These are phyloP conservation scores for Epichloe hybrida DNA, from an alignment of 2,329 filamentous ascomycete species.

Conservation along the genomic window DNA sequence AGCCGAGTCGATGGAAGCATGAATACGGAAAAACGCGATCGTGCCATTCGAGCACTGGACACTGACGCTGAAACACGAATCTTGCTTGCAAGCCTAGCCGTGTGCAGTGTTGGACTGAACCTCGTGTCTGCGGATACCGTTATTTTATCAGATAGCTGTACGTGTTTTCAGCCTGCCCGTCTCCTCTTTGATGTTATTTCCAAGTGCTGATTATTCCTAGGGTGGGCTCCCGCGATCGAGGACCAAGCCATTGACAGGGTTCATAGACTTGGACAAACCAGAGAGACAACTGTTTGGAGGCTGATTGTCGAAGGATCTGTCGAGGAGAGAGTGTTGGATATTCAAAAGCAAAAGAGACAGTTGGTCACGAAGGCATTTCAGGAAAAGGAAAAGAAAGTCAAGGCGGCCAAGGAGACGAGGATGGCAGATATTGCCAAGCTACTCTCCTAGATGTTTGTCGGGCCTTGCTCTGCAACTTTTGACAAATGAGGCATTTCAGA, in stretches of 20 bases:
- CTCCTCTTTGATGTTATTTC: not conserved
- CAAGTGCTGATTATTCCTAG: slow-evolving; percentile 13
- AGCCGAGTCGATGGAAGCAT: slow-evolving; percentile 73
- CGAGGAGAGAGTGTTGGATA: slow-evolving; percentile 66
- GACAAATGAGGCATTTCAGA: no score
- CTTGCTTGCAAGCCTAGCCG: slow-evolving; percentile 68
- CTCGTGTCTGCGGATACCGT: slow-evolving; percentile 78
- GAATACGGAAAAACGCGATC: slow-evolving; percentile 56
- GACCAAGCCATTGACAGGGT: slow-evolving; percentile 85
- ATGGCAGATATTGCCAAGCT: slow-evolving; percentile 42
- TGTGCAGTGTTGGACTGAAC: slow-evolving; percentile 77
- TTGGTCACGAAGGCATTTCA: slow-evolving; percentile 68
- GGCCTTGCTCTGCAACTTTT: not conserved
- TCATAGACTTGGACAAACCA: slow-evolving; percentile 70
- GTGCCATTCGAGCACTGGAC: slow-evolving; percentile 53
- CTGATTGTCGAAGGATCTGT: slow-evolving; percentile 69
- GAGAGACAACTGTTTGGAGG: slow-evolving; percentile 65
- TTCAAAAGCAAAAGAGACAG: slow-evolving; percentile 67
- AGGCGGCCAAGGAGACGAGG: slow-evolving; percentile 43
- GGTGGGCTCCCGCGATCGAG: slow-evolving; percentile 85
- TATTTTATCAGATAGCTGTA: slow-evolving; percentile 64
- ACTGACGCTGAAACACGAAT: slow-evolving; percentile 54
- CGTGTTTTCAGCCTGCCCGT: slow-evolving; percentile 11
- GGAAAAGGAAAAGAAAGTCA: slow-evolving; percentile 43
- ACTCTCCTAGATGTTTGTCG: slow-evolving; percentile 16